Evolutionary conservation across 2,329 filamentous ascomycete species (phyloP).

Genomic region (Colletotrichum camelliae): DNA sequence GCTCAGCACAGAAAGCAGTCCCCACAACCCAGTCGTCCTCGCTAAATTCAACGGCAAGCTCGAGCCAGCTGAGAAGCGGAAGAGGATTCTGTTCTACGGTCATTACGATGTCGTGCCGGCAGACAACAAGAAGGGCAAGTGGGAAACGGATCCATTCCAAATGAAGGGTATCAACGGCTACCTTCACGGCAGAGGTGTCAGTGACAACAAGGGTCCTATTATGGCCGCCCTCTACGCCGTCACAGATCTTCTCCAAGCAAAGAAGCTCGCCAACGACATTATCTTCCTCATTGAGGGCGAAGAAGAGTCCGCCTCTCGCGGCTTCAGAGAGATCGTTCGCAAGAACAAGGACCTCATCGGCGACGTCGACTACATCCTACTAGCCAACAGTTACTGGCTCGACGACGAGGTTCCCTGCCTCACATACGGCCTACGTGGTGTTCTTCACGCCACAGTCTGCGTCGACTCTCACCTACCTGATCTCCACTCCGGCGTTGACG

Average conservation of each 20-base stretch:
- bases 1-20: slow-evolving; percentile 76
- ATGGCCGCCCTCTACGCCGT: slow-evolving; percentile 94
- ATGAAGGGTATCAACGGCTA: slow-evolving; percentile 90
- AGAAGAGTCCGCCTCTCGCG: slow-evolving; percentile 91
- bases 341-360: slow-evolving; percentile 86
- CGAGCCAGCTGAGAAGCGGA: slow-evolving; percentile 68
- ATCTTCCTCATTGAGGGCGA: slow-evolving; percentile 96
- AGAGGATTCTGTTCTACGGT: slow-evolving; percentile 94
- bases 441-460: slow-evolving; percentile 90
- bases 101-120: slow-evolving; percentile 98
- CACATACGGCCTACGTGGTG: slow-evolving; percentile 91
- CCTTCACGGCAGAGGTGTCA: slow-evolving; percentile 93
- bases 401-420: slow-evolving; percentile 95
- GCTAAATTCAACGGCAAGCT: slow-evolving; percentile 85
- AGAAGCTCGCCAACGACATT: slow-evolving; percentile 84
- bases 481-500: slow-evolving; percentile 95
- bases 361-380: slow-evolving; percentile 88
- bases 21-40: slow-evolving; percentile 89
- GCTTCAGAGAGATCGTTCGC: slow-evolving; percentile 84
- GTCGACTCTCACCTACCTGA: slow-evolving; percentile 88
- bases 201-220: slow-evolving; percentile 96
- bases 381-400: slow-evolving; percentile 98
- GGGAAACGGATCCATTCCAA: slow-evolving; percentile 88
- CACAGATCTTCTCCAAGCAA: slow-evolving; percentile 85
- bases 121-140: slow-evolving; percentile 81